Conservation (phyloP, 805 yeast species). For the Metschnikowia continentalis region DNA sequence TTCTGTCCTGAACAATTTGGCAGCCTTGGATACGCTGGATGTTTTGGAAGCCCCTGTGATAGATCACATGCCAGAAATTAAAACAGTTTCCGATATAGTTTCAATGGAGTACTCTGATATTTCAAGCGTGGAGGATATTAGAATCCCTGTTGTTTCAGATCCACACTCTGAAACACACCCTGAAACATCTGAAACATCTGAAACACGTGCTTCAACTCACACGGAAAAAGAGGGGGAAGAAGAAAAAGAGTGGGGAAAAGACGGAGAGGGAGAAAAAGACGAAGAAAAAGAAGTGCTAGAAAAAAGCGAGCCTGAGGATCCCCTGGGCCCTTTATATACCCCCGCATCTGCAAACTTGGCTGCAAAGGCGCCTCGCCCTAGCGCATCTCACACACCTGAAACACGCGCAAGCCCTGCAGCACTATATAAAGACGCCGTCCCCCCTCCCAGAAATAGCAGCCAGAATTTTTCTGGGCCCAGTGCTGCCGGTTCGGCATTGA, state of each 20-base stretch:
- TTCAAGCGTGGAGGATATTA: neutral
- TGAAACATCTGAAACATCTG: neutral
- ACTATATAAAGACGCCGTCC: neutral
- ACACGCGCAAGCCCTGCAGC: constrained; percentile 2
- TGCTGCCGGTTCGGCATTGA: constrained; percentile 5
- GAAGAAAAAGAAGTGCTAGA: neutral
- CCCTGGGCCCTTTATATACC: neutral
- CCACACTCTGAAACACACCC: neutral
- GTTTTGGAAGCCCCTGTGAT: neutral
- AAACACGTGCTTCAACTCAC: no score
- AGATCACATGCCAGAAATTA: neutral
- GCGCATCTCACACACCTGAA: neutral
- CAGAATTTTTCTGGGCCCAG: neutral
- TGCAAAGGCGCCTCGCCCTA: neutral
- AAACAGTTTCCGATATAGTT: neutral
- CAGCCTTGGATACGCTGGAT: neutral
- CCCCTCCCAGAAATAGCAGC: neutral
- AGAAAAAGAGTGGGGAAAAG: no score
- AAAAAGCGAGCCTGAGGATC: neutral
- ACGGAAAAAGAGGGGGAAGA: no score
- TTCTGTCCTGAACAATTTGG: neutral
- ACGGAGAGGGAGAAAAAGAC: no score
- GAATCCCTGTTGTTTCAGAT: neutral
- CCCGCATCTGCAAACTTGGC: neutral
- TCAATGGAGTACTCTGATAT: neutral